Evolutionary conservation across 2,329 filamentous ascomycete genomes (phyloP).

Genomic region (Aaosphaeria pasadenensis): DNA sequence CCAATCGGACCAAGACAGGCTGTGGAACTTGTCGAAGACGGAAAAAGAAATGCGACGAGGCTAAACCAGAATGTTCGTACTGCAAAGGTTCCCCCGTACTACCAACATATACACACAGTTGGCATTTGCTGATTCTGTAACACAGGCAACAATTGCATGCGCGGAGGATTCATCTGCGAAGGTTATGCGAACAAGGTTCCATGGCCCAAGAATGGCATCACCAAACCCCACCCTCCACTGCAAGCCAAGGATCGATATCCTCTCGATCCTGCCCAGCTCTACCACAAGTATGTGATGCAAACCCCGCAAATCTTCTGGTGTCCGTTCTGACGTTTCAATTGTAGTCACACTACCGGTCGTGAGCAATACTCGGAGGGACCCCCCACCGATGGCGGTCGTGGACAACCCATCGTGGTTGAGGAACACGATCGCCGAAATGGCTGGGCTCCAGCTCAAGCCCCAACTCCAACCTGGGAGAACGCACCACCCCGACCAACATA

Average conservation of each 20-base stretch:
- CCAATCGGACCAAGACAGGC: conserved; percentile 92
- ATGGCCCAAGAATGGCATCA: conserved; percentile 74
- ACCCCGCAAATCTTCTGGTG: neutral
- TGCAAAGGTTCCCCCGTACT: neutral
- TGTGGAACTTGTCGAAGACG: conserved; percentile 87
- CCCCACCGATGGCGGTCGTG: conserved; percentile 44
- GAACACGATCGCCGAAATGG: conserved; percentile 35
- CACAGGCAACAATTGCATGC: conserved; percentile 71
- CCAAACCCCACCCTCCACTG: conserved; percentile 58
- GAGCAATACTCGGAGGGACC: conserved; percentile 36
- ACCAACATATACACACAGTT: conserved; percentile 34
- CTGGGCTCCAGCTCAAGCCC: conserved; percentile 18
- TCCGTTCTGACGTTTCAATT: neutral
- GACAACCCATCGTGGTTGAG: conserved; percentile 46
- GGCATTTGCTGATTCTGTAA: neutral
- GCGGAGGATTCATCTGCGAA: conserved; percentile 85
- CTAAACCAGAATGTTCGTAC: conserved; percentile 84
- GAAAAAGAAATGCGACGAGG: conserved; percentile 98
- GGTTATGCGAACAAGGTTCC: conserved; percentile 80
- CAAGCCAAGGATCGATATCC: conserved; percentile 71
- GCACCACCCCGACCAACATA: conserved; percentile 20
- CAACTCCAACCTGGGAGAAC: neutral
- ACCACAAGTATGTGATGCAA: conserved; percentile 21
- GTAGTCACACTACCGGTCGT: conserved; percentile 12
- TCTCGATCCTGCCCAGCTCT: conserved; percentile 20